These are phyloP conservation scores for Aspergillus puulaauensis DNA, from an alignment of 2,329 filamentous ascomycete genomes.

Conservation along the genomic window DNA sequence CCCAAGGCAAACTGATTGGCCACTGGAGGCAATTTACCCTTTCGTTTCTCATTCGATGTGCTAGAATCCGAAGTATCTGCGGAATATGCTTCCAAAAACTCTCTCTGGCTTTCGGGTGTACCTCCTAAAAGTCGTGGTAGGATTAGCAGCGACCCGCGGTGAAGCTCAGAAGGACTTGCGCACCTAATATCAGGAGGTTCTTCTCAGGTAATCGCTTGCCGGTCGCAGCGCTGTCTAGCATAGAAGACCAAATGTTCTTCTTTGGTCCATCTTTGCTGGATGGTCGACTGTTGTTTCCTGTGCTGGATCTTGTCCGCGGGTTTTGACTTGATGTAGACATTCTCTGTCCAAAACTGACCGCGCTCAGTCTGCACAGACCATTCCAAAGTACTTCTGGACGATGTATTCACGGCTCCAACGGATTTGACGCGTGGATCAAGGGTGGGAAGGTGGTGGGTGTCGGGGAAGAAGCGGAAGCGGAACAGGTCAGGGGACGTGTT, in stretches of 20 bases:
- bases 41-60: constrained; percentile 47
- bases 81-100: constrained; percentile 68
- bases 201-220: constrained; percentile 89
- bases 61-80: constrained; percentile 43
- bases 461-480: constrained; percentile 23
- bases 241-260: constrained; percentile 90
- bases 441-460: constrained; percentile 12
- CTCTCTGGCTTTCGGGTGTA: constrained; percentile 76
- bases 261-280: constrained; percentile 64
- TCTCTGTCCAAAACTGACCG: constrained; percentile 38
- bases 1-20: constrained; percentile 91
- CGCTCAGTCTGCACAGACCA: constrained; percentile 34
- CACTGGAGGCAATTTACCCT: constrained; percentile 67
- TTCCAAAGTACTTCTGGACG: constrained; percentile 22
- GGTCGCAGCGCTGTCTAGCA: constrained; percentile 87
- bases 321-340: constrained; percentile 40
- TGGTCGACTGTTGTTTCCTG: constrained; percentile 39
- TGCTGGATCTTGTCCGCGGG: constrained; percentile 30
- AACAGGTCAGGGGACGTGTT: constrained; percentile 32
- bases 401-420: constrained; percentile 1
- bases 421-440: constrained; percentile 19
- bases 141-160: constrained; percentile 16
- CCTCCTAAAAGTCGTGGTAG: constrained; percentile 58
- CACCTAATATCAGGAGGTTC: constrained; percentile 83
- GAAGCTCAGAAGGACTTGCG: constrained; percentile 24